These are phyloP conservation scores for Blastobotrys persicus DNA, from an alignment of 1,139 yeast genomes.

Conservation along the genomic window DNA sequence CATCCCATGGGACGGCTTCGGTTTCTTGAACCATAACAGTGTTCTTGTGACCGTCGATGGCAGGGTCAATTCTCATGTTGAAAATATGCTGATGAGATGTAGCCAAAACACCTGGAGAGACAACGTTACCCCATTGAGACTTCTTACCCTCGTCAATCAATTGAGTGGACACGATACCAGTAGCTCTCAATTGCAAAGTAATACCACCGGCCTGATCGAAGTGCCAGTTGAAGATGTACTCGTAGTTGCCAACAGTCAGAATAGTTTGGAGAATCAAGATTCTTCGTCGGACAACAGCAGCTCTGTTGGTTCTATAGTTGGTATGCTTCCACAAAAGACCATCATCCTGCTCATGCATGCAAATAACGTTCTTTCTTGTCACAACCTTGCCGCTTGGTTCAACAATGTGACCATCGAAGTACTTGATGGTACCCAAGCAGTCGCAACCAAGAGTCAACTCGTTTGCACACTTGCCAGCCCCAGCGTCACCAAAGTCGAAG, in stretches of 20 bases:
- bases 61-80: conserved; percentile 83
- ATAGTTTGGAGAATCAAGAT: conserved; percentile 82
- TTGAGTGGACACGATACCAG: conserved; percentile 69
- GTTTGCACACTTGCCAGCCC: conserved; percentile 80
- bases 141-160: conserved; percentile 74
- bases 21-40: conserved; percentile 68
- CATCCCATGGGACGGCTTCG: conserved; percentile 58
- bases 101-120: conserved; percentile 85
- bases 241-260: conserved; percentile 89
- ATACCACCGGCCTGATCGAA: conserved; percentile 83
- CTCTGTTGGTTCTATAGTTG: conserved; percentile 71
- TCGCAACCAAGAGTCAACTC: conserved; percentile 78
- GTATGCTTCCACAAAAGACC: conserved; percentile 82
- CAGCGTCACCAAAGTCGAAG: conserved; percentile 88
- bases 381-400: conserved; percentile 64
- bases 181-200: conserved; percentile 81
- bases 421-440: conserved; percentile 83
- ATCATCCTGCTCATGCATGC: conserved; percentile 88
- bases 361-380: conserved; percentile 68
- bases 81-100: conserved; percentile 87
- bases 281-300: conserved; percentile 82
- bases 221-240: conserved; percentile 73
- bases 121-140: conserved; percentile 81
- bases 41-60: conserved; percentile 80
- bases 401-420: conserved; percentile 64